Evolutionary conservation across 257 asterid species (phyloP), one percentile per base, ranked within the genome.

Genomic region (Schizonepeta tenuifolia): DNA sequence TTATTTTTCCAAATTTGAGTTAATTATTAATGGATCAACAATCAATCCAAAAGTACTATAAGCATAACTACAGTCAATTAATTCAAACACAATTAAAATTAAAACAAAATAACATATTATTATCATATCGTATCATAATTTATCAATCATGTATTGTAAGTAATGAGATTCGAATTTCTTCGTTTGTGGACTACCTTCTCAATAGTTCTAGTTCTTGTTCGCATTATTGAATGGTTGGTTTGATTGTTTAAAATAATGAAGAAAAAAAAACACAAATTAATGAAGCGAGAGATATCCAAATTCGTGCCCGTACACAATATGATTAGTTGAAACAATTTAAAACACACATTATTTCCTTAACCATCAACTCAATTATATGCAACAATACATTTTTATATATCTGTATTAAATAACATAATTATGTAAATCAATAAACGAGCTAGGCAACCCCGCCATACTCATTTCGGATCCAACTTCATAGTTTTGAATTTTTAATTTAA

Each of bases 371-470:
- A 62, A 62, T 62, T 18, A 62, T 62, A 38, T 36, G 50, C 33
- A 9, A 61, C 17, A 61, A 17, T 36, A 9, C 17, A 31, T 35
- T 8, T 6, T 57, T 18, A 35, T 60, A 38, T n/a, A 5, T 17
- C 15, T 35, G 24, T 20, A 61, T 17, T 41, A 10, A 35, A 18
- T 15, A 4, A 15, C 14, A 61, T 62, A 18, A 20, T 20, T 4
- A 50, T 14, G n/a, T 17, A 28, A 50, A 40, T 6, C 67, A 54
- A 65, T 65, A 43, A 40, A 67, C 9, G 44, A n/a, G n/a, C n/a
- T n/a, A 31, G 55, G 33, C 79, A 67, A 67, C 69, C n/a, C n/a
- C n/a, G n/a, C 46, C 69, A 65, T 72, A 21, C 10, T 61, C 40
- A 49, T 50, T 40, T 21, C 6, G 60, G 12, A 40, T 71, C 74